phyloP scores from a whole-genome alignment of 805 yeast genomes.

The Candida methanosorbosa region DNA sequence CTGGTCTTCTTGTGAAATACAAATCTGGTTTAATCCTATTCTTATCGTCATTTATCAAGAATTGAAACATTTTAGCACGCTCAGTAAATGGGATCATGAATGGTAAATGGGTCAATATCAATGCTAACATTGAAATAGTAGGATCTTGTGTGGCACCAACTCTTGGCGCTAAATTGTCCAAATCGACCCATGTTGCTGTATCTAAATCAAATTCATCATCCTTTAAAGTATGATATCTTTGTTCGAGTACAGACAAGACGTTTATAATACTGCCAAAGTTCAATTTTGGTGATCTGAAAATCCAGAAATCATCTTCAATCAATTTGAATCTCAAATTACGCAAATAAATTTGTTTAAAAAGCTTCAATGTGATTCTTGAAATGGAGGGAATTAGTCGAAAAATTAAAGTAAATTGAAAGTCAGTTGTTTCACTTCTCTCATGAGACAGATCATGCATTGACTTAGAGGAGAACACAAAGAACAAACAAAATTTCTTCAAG shows the following conservation, averaged over 20 bases:
- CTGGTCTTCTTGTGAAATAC: constrained; percentile 14
- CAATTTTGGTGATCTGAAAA: constrained; percentile 17
- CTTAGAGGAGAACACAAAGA: constrained; percentile 22
- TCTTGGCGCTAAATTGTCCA: no score
- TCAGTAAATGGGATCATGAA: constrained; percentile 71
- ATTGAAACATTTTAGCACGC: constrained; percentile 67
- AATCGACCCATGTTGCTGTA: no score
- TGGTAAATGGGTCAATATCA: constrained; percentile 57
- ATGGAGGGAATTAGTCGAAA: no score
- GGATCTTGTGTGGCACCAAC: no score
- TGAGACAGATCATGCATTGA: no score
- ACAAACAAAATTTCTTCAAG: constrained; percentile 40
- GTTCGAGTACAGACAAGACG: no score
- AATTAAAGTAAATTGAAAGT: no score
- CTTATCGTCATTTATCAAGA: constrained; percentile 48
- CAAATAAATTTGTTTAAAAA: constrained; percentile 55
- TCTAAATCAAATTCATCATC: no score
- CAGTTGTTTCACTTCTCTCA: no score
- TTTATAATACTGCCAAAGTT: no score
- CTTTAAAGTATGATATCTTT: no score
- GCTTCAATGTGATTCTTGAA: no score
- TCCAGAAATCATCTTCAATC: constrained; percentile 49
- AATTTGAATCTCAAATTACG: constrained; percentile 56
- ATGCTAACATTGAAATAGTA: background rate
- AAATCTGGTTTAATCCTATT: constrained; percentile 14